Conservation (phyloP, 2,329 filamentous ascomycete genomes). For the Aureobasidium leucospermi region DNA sequence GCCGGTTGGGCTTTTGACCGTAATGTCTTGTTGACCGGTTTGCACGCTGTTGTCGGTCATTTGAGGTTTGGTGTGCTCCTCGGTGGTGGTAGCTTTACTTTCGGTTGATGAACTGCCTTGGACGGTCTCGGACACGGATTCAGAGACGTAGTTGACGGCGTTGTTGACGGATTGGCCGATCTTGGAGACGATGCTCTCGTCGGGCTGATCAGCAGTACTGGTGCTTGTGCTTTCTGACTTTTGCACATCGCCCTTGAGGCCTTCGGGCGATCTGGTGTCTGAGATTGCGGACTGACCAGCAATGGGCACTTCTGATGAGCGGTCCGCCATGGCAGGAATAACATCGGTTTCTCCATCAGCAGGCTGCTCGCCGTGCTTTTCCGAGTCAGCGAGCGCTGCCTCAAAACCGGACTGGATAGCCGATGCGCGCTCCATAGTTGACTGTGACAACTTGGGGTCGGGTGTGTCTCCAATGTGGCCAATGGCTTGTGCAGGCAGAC, state of each 20-base stretch:
- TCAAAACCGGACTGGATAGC: slow-evolving; percentile 16
- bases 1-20: slow-evolving; percentile 19
- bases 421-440: slow-evolving; percentile 16
- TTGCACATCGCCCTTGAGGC: not conserved
- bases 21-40: slow-evolving; percentile 23
- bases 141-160: not conserved
- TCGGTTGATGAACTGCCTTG: not conserved
- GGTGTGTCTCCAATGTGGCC: slow-evolving; percentile 21
- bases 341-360: slow-evolving; percentile 3
- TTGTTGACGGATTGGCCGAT: slow-evolving; percentile 11
- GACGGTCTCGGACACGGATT: not conserved
- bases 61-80: slow-evolving; percentile 15
- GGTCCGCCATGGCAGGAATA: slow-evolving; percentile 16
- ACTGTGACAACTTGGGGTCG: slow-evolving; percentile 14
- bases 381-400: slow-evolving; percentile 15
- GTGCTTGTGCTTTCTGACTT: not conserved
- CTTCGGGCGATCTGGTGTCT: not conserved
- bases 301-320: slow-evolving; percentile 11
- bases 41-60: slow-evolving; percentile 19
- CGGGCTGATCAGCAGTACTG: not conserved
- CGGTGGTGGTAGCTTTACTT: not conserved
- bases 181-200: not conserved
- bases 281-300: not conserved
- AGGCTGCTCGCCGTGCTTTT: slow-evolving; percentile 3
- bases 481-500: slow-evolving; percentile 15